Base-by-base conservation (phyloP, 2,329 filamentous ascomycete species). In the Pezicula carpinea region DNA sequence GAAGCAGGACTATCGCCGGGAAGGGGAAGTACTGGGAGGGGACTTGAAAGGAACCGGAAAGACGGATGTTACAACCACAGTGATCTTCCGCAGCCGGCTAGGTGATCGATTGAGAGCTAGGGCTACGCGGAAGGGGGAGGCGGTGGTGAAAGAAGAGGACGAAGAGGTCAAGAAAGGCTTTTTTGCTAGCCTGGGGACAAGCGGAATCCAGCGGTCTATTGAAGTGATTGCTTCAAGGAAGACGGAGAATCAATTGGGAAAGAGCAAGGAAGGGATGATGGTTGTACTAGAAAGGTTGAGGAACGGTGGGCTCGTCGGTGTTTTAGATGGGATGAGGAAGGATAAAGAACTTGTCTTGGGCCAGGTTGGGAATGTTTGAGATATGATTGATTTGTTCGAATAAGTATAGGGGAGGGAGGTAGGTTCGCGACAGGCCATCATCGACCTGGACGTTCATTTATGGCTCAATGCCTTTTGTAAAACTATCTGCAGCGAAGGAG, bases 211-310 rank as follows among this genome's bases (percentile, higher is more conserved):
- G 64, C 75, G 84, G 54, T 89, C 83, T 59, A 91, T 93, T 59
- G 88, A 93, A 69, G 78, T 79, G 45, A 83, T 92, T 51, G 87
- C 86, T 10, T 82, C 87, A 33, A 85, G 82, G 60, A 85, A 88
- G 63, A 89, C 88, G 5, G 79, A 85, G 54, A 84, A 86, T 58
- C 86, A 88, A 62, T 76, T 92, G 58, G 82, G 84, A 43, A 91
- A 91, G 70, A 88, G 86, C 56, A 82, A 85, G 42, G 85, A 91
- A 64, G 88, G 88, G 41, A 92, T 93, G 88, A 82, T 80, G 47
- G 80, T 91, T 32, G 87, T 93, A 7, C 73, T 93, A 18, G 85
- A 90, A 66, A 74, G 87, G 40, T 65, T 88, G 61, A 72, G 84
- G 45, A 72, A 74, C 48, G 83, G 83, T 33, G 85, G 84, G 1